phyloP scores from a whole-genome alignment of 2,329 filamentous ascomycete genomes.

The Microdochium trichocladiopsis region DNA sequence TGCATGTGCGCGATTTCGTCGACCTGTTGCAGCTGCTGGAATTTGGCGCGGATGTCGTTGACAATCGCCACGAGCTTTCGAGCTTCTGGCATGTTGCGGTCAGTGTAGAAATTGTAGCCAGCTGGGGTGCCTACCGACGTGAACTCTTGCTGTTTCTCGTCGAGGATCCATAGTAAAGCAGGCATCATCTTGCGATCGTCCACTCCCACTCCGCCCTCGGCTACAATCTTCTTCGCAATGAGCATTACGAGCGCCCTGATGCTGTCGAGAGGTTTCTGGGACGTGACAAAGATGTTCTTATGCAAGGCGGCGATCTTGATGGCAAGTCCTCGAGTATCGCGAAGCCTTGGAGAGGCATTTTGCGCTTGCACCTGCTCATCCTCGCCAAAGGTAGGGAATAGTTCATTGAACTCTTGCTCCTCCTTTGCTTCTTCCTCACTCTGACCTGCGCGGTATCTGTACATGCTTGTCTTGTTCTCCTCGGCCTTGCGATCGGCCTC shows the following conservation, averaged over 20 bases:
- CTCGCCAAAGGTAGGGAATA: conserved; percentile 75
- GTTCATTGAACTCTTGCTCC: conserved; percentile 65
- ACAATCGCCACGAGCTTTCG: conserved; percentile 66
- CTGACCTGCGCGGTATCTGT: conserved; percentile 71
- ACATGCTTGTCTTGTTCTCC: conserved; percentile 68
- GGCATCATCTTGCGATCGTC: conserved; percentile 54
- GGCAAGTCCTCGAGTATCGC: conserved; percentile 45
- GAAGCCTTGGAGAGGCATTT: conserved; percentile 23
- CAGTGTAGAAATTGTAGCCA: conserved; percentile 83
- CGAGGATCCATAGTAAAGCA: conserved; percentile 56
- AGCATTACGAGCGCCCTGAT: conserved; percentile 37
- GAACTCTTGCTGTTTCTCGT: conserved; percentile 50
- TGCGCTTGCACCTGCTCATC: conserved; percentile 21
- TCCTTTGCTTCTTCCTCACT: conserved; percentile 72
- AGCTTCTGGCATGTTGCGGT: conserved; percentile 69
- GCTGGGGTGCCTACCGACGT: conserved; percentile 25
- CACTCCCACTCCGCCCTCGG: conserved; percentile 21
- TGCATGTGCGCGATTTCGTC: conserved; percentile 67
- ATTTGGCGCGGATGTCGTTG: conserved; percentile 62
- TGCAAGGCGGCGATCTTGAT: conserved; percentile 57
- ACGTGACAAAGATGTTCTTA: conserved; percentile 39
- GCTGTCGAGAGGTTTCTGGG: conserved; percentile 29
- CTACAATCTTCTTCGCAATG: conserved; percentile 30
- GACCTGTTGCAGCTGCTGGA: conserved; percentile 60
- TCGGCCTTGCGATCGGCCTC: conserved; percentile 69